Base-by-base conservation (phyloP, 2,329 filamentous ascomycete genomes). In the Juglanconis juglandina region DNA sequence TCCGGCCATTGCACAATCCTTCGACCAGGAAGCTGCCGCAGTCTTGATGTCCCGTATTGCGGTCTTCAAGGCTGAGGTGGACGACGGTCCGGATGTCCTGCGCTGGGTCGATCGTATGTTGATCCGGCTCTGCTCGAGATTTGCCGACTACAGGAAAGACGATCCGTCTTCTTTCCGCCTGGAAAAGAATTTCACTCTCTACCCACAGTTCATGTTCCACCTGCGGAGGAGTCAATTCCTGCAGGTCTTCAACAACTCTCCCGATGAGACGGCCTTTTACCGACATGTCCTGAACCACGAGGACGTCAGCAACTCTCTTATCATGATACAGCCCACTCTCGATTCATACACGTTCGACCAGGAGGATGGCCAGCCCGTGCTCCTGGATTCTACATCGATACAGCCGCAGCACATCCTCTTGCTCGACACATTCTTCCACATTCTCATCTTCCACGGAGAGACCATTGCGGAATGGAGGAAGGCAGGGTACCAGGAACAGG, bases 171-270 rank as follows among this genome's bases (percentile, higher is more conserved):
- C 94, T 0, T 99, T 99, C 86, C 87, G 92, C 41, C 77, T 96
- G 64, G 95, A 99, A 76, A 97, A 97, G 86, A 99, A 99, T 80
- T 99, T 99, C 72, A 98, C 94, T 0, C 83, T 99, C 14, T 99
- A 99, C 72, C 95, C 95, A 33, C 95, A 99, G 73, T 99, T 99
- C 78, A 99, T 99, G 95, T 99, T 99, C 82, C 95, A 99, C 75
- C 84, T 99, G 63, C 90, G 95, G 68, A 87, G 95, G 75, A 96
- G 92, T 76, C 95, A 98, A 75, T 99, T 99, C 81, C 77, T 99
- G 66, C 95, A 99, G 72, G 93, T 99, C 60, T 99, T 99, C 85
- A 99, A 99, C 81, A 99, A 98, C 76, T 98, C 94, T 0, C 95
- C 95, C 7, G 95, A 99, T 69, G 95, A 99, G 77, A 99, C 95